These are phyloP conservation scores for Ceratorhiza oryzae-sativae DNA, from an alignment of 1,284 basidiomycete genomes.

Conservation along the genomic window DNA sequence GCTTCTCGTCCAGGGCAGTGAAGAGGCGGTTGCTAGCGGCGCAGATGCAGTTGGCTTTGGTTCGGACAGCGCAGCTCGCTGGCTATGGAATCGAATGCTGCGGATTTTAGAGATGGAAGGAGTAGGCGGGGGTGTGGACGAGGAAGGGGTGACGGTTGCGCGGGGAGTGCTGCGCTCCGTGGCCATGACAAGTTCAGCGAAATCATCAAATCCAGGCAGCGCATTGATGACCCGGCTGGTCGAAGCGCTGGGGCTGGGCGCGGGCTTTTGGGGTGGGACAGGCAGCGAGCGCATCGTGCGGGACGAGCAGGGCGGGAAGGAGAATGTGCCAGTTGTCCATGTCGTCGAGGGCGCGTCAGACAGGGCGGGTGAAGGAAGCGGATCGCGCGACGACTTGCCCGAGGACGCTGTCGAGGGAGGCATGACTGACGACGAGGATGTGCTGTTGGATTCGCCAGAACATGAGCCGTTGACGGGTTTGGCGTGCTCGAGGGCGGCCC, in stretches of 20 bases:
- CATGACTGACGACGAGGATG: slow-evolving; percentile 10
- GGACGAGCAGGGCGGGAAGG: slow-evolving; percentile 12
- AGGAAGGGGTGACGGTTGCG: not conserved
- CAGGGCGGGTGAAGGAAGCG: not conserved
- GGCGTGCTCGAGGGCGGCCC: not conserved
- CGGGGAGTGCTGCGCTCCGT: not conserved
- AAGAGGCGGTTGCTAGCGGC: not conserved
- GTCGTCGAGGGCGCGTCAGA: not conserved
- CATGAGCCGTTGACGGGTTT: not conserved
- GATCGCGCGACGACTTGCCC: not conserved
- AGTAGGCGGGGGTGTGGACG: not conserved
- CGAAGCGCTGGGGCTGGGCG: not conserved
- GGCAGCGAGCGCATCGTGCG: slow-evolving; percentile 1
- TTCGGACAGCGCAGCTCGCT: not conserved
- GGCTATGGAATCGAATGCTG: not conserved
- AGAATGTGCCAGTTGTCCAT: slow-evolving; percentile 11
- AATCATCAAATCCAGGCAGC: slow-evolving; percentile 19
- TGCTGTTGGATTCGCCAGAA: slow-evolving; percentile 1
- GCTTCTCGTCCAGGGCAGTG: slow-evolving; percentile 6
- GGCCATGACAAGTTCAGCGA: slow-evolving; percentile 9
- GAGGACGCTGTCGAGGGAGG: slow-evolving; percentile 11
- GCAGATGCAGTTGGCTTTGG: not conserved
- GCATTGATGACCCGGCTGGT: slow-evolving; percentile 2
- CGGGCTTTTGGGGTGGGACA: not conserved
- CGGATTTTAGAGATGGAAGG: not conserved